Conservation (phyloP, 352 stramenopile species). For the Lagenidium giganteum region DNA sequence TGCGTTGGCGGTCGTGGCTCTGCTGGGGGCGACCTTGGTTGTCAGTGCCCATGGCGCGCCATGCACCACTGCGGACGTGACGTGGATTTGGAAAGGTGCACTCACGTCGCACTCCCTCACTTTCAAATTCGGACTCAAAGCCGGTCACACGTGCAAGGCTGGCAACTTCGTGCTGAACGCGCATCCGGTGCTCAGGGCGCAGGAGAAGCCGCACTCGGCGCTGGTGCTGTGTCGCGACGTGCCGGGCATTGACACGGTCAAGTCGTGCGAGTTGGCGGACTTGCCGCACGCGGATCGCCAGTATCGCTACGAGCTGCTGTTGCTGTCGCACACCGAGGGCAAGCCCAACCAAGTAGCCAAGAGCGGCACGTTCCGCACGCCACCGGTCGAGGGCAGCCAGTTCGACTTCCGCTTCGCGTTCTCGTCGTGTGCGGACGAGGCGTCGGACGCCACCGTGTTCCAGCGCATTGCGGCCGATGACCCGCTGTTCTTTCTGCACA, state of each 20-base stretch:
- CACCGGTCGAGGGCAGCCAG: conserved; percentile 29
- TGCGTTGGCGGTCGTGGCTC: conserved; percentile 9
- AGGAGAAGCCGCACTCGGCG: conserved; percentile 42
- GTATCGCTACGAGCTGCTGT: conserved; percentile 60
- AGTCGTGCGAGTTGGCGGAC: conserved; percentile 38
- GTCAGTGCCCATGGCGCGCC: conserved; percentile 1
- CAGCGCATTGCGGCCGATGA: conserved; percentile 52
- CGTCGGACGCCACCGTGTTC: conserved; percentile 58
- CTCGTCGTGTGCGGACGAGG: conserved; percentile 77
- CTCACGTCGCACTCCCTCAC: conserved; percentile 54
- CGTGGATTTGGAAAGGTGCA: conserved; percentile 73
- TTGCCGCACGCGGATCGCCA: conserved; percentile 37
- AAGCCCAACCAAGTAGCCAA: conserved; percentile 19
- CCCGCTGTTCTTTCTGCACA: conserved; percentile 85
- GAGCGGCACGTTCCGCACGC: conserved; percentile 45
- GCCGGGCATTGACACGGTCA: conserved; percentile 31
- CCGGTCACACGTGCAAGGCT: conserved; percentile 39
- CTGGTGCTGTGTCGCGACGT: conserved; percentile 18
- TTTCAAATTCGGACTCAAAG: conserved; percentile 69
- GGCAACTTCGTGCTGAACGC: conserved; percentile 53
- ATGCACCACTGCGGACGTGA: conserved; percentile 40
- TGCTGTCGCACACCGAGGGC: conserved; percentile 22
- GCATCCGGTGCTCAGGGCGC: conserved; percentile 31
- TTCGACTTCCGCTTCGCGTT: conserved; percentile 73
- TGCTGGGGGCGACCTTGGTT: conserved; percentile 12